Evolutionary conservation across 2,329 filamentous ascomycete genomes (phyloP), one percentile per base, ranked within the genome.

Genomic region (Mycosphaerelloides madeirae): DNA sequence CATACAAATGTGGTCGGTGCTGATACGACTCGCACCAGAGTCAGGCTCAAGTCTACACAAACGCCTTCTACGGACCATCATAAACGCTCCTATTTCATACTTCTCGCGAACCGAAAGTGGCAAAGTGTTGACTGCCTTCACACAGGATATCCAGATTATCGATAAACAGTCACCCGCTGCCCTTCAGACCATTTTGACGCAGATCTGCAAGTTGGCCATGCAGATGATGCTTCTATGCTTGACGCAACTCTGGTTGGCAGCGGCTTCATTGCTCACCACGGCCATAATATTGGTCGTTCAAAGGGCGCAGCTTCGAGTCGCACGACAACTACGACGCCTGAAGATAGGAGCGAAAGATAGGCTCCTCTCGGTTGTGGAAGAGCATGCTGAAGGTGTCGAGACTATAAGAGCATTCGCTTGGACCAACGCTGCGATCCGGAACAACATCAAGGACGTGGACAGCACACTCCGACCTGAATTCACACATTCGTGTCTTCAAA

Each of bases 331-430:
- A 25, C 41, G 31, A 14, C 15, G 6, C 13, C 13, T 35, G 15
- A 3, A 16, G 11, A 15, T n/a, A 11, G 12, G 16, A 14, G 32
- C 32, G 12, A 14, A 35, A 16, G 32, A 4, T 14, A 16, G 32
- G 16, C 15, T 35, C 14, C 11, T 18, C 32, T 35, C 14, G 15
- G 14, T 11, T 14, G 15, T 35, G 9, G 9, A 18, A 16, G 32
- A 35, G 25, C 13, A 18, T 25, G 15, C 22, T 38, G 41, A 44
- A 22, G 19, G 41, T 13, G 9, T 44, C n/a, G 32, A 36, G n/a
- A 44, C 33, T n/a, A 44, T 44, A 9, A 15, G 33, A 18, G 32
- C 41, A 13, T 29, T 44, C 28, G n/a, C 15, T n/a, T 44, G 41
- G 41, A 6, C 12, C 15, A 16, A 31, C 14, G 19, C 19, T 13